Evolutionary conservation across 371 early-diverging fungal genomes (phyloP).

Genomic region (Mortierella sp.): DNA sequence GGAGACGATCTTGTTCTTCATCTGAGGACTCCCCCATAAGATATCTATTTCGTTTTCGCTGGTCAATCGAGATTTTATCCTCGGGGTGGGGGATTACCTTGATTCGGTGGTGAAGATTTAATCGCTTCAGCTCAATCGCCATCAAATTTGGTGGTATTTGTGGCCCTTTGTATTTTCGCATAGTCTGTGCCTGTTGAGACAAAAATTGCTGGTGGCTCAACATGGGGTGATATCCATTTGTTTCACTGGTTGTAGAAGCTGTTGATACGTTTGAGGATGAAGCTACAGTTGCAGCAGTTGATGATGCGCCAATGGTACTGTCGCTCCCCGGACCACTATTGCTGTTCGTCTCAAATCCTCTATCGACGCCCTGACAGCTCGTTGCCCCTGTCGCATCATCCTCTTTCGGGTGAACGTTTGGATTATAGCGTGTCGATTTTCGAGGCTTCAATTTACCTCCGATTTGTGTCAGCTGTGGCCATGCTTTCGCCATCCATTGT

Average conservation of each 20-base stretch:
- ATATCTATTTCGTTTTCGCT: constrained; percentile 18
- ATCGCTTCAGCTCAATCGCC: constrained; percentile 18
- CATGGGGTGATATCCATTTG: not conserved
- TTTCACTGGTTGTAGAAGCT: not conserved
- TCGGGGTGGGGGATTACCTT: constrained; percentile 31
- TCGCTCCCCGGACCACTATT: not conserved
- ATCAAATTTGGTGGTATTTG: constrained; percentile 17
- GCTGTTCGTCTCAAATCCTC: too few species aligned
- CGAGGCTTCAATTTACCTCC: constrained; percentile 32
- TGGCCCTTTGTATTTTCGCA: not conserved
- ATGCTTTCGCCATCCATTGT: constrained; percentile 44
- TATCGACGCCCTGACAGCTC: not conserved
- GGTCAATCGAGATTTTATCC: constrained; percentile 16
- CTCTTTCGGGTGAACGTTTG: constrained; percentile 9
- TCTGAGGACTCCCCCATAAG: constrained; percentile 29
- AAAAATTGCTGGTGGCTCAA: not conserved
- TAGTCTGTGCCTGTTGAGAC: not conserved
- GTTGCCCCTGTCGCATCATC: not conserved
- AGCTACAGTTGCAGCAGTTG: not conserved
- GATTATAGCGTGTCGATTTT: constrained; percentile 18
- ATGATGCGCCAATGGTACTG: not conserved
- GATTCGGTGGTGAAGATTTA: constrained; percentile 36
- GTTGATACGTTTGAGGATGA: not conserved
- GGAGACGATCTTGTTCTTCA: constrained; percentile 22
- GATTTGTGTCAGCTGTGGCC: constrained; percentile 33